Conservation (phyloP, 2,329 filamentous ascomycete species). For the Xylariaceae sp. region DNA sequence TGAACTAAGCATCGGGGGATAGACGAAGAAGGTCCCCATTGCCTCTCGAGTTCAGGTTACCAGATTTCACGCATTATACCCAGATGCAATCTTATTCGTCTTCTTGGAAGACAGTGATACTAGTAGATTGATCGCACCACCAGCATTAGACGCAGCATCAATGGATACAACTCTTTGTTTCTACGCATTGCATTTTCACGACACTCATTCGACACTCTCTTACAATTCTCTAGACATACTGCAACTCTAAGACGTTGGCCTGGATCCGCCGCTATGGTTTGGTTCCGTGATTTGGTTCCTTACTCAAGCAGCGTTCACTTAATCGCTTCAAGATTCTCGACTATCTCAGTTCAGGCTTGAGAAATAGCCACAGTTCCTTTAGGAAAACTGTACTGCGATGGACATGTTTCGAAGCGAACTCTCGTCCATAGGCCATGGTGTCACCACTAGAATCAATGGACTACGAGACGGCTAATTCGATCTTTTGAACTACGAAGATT, state of each 20-base stretch:
- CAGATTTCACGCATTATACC: conserved; percentile 22
- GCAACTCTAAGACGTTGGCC: conserved; percentile 27
- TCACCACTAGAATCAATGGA: neutral
- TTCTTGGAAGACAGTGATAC: conserved; percentile 12
- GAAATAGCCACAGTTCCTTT: conserved; percentile 11
- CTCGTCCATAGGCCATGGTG: conserved; percentile 7
- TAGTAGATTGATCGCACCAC: conserved; percentile 14
- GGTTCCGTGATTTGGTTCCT: no score
- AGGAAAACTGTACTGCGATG: conserved; percentile 6
- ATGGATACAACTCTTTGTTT: conserved; percentile 39
- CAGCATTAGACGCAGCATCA: conserved; percentile 29
- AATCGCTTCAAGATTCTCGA: conserved; percentile 5
- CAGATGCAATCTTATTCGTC: conserved; percentile 17
- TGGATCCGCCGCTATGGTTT: conserved; percentile 13
- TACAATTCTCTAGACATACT: conserved; percentile 45
- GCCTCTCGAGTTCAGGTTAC: conserved; percentile 6
- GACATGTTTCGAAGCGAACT: conserved; percentile 23
- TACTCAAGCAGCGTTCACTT: conserved; percentile 1
- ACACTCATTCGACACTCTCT: conserved; percentile 36
- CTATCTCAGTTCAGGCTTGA: conserved; percentile 12
- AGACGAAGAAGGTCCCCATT: neutral
- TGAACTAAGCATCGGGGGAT: conserved; percentile 22
- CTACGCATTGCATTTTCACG: conserved; percentile 22
- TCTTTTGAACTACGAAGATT: conserved; percentile 1
- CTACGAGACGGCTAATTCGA: conserved; percentile 2